Evolutionary conservation across 495 filamentous ascomycete species (phyloP).

Genomic region (Penicillium steckii): DNA sequence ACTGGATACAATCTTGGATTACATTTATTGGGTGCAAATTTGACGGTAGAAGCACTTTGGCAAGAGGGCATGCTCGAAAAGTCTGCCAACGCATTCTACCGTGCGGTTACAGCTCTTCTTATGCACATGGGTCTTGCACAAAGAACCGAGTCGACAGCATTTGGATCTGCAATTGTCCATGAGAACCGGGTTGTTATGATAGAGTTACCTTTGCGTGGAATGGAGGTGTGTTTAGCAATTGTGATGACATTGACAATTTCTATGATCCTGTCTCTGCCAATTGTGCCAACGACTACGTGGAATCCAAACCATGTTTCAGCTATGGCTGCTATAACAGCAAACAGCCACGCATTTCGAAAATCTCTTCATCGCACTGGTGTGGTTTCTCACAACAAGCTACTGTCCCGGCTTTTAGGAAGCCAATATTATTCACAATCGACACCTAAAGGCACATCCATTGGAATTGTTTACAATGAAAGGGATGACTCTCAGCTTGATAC

Average conservation of each 20-base stretch:
- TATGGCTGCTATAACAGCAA: conserved; percentile 6
- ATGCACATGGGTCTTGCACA: conserved; percentile 5
- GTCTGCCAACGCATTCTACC: conserved; percentile 3
- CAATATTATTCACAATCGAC: not conserved
- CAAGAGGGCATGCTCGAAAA: not conserved
- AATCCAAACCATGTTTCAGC: conserved; percentile 5
- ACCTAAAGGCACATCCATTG: not conserved
- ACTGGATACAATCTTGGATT: not conserved
- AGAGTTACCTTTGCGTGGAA: conserved; percentile 8
- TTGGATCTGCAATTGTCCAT: conserved; percentile 1
- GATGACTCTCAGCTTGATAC: not conserved
- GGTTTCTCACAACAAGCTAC: not conserved
- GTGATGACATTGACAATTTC: not conserved
- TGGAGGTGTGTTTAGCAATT: conserved; percentile 9
- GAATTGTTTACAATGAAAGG: not conserved
- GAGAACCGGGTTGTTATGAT: conserved; percentile 11
- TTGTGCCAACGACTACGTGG: not conserved
- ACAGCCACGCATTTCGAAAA: not conserved
- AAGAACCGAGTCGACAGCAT: not conserved
- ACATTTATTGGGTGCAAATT: not conserved
- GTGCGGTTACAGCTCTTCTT: conserved; percentile 10
- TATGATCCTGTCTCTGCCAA: not conserved
- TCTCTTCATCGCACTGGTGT: not conserved
- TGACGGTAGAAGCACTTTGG: not conserved
- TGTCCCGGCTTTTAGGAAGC: not conserved